Percentiles rank a stretch among this genome's conserved stretches.
Conservation (phyloP, 805 yeast species). For the Teunomyces tritomae region DNA sequence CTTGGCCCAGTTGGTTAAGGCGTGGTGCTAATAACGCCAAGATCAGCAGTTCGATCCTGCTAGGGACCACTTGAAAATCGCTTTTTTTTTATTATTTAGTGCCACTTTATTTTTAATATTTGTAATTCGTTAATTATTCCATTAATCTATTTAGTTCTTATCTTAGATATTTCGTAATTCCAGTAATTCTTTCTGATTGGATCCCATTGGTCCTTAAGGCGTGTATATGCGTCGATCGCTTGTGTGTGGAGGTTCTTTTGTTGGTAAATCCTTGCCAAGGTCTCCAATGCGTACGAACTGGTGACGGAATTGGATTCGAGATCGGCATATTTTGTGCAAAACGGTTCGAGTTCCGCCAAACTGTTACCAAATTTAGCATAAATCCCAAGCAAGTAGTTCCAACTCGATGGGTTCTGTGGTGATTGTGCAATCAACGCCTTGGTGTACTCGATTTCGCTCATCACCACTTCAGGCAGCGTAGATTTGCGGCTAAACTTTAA, state of each 20-base stretch:
- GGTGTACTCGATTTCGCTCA: slow-evolving; percentile 54
- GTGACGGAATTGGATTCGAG: slow-evolving; percentile 18
- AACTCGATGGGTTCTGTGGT: slow-evolving; percentile 80
- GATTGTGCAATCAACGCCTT: slow-evolving; percentile 49
- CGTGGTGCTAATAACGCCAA: slow-evolving; percentile 54
- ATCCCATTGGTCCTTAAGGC: slow-evolving; percentile 54
- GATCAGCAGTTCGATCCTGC: slow-evolving; percentile 90
- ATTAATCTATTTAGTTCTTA: neutral
- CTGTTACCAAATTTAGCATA: slow-evolving; percentile 24
- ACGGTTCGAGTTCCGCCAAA: slow-evolving; percentile 40
- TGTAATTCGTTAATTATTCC: neutral
- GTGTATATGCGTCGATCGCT: slow-evolving; percentile 46
- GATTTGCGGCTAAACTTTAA: slow-evolving; percentile 32
- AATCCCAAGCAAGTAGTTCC: slow-evolving; percentile 79
- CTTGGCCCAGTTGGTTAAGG: slow-evolving; percentile 55
- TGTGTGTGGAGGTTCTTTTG: slow-evolving; percentile 23
- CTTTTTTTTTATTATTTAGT: too few species aligned
- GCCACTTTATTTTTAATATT: too few species aligned
- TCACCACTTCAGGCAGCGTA: slow-evolving; percentile 18
- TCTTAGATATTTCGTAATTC: slow-evolving; percentile 41
- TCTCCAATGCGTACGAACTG: slow-evolving; percentile 65
- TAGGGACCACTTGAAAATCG: slow-evolving; percentile 63
- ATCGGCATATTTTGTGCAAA: slow-evolving; percentile 44
- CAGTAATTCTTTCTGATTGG: slow-evolving; percentile 64
- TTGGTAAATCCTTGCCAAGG: slow-evolving; percentile 51